Evolutionary conservation across 1,284 basidiomycete species (phyloP).

Genomic region (Cutaneotrichosporon sp.): DNA sequence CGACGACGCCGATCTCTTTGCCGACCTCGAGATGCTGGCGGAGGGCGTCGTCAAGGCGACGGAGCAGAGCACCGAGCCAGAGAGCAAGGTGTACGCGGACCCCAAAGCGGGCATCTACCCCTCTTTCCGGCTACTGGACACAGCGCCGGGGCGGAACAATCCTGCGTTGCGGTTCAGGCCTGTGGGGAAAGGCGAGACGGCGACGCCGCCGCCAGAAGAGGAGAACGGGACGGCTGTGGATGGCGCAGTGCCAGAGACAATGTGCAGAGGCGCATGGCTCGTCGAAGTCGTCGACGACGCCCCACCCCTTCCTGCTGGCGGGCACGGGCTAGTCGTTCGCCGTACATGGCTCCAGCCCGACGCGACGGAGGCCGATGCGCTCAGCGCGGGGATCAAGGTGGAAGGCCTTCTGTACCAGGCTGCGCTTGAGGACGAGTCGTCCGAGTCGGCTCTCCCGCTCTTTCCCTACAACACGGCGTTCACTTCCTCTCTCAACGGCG

Average conservation of each 20-base stretch:
- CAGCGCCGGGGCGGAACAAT: slow-evolving; percentile 1
- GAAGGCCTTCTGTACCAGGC: slow-evolving; percentile 29
- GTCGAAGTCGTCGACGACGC: slow-evolving; percentile 12
- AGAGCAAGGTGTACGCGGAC: slow-evolving; percentile 5
- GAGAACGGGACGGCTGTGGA: slow-evolving; percentile 4
- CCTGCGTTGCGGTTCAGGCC: slow-evolving; percentile 15
- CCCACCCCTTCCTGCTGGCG: neutral
- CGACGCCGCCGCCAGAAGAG: slow-evolving; percentile 7
- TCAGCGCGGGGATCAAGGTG: slow-evolving; percentile 20
- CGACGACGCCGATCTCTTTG: slow-evolving; percentile 27
- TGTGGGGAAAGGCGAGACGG: slow-evolving; percentile 6
- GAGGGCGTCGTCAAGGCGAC: slow-evolving; percentile 6
- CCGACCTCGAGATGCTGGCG: slow-evolving; percentile 30
- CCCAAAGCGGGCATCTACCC: slow-evolving; percentile 10
- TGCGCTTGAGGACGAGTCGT: neutral
- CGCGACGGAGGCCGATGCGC: neutral
- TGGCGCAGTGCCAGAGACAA: neutral
- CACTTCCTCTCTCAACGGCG: slow-evolving; percentile 12
- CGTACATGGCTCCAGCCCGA: slow-evolving; percentile 25
- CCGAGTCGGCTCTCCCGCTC: slow-evolving; percentile 1
- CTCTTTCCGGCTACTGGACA: slow-evolving; percentile 12
- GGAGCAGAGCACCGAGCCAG: neutral
- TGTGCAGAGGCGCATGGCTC: slow-evolving; percentile 13
- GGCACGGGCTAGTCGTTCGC: slow-evolving; percentile 28
- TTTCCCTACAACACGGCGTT: slow-evolving; percentile 34